Evolutionary conservation across 495 filamentous ascomycete genomes (phyloP), one percentile per base, ranked within the genome.

Genomic region (Talaromyces proteolyticus): DNA sequence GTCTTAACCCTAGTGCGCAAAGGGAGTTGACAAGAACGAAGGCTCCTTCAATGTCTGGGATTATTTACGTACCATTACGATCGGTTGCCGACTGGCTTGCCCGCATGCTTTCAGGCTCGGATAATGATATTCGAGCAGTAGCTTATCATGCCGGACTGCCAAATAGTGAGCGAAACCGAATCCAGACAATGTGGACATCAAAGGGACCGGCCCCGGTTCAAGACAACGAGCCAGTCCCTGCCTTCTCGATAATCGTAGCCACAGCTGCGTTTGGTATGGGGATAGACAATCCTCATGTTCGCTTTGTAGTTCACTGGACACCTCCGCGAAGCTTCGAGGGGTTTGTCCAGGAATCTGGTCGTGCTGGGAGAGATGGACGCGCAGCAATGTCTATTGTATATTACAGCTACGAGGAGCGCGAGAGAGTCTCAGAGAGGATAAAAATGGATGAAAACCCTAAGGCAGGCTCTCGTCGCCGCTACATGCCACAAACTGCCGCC

Each of bases 261-360:
- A 96, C 92, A 0, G 96, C 89, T 3, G 92, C 92, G 0, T 96
- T 96, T 53, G 92, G 92, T 6, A 96, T 98, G 92, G 92, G 92
- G 3, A 96, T 98, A 56, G 91, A 96, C 59, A 96, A 95, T 65
- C 80, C 91, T 23, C 84, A 93, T 56, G 92, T 97, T 14, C 81
- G 91, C 3, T 96, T 96, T 57, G 89, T 97, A 2, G 79, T 94
- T 3, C 92, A 97, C 63, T 96, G 91, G 91, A 85, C 86, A 47
- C 71, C 95, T 14, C 88, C 91, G 10, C 93, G 92, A 58, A 89
- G 84, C 24, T 95, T 96, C 62, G 92, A 96, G 63, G 90, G 91
- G 2, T 95, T 89, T 53, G 96, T 96, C 53, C 92, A 97, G 67
- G 92, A 97, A 75, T 91, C 89, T 6, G 92, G 92, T 0, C 83